These are phyloP conservation scores for Hyaloscypha finlandica DNA, from an alignment of 495 filamentous ascomycete species.

Conservation along the genomic window DNA sequence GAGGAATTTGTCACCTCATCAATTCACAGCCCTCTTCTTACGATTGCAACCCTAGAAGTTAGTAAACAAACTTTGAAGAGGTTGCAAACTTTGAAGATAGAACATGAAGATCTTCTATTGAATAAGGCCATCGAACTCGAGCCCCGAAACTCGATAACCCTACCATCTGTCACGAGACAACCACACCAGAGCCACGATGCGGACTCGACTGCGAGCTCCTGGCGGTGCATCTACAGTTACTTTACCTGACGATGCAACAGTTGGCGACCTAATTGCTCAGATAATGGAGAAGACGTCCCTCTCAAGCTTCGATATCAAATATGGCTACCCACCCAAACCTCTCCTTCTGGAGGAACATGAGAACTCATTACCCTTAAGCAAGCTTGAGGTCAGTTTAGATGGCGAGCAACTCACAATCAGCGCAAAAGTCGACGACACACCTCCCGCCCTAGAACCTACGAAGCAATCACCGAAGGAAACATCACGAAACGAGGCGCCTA, in stretches of 20 bases:
- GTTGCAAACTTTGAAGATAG: background rate
- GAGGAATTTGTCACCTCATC: background rate
- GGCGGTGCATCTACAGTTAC: conserved; percentile 62
- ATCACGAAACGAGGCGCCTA: background rate
- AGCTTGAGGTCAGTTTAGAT: conserved; percentile 68
- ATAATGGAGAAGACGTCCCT: conserved; percentile 58
- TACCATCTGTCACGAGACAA: background rate
- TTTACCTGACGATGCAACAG: conserved; percentile 63
- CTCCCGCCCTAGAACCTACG: background rate
- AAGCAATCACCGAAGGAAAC: conserved; percentile 1
- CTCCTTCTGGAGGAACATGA: conserved; percentile 56
- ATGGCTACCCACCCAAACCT: conserved; percentile 79
- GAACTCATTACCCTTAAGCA: conserved; percentile 45
- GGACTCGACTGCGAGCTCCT: conserved; percentile 64
- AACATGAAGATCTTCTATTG: background rate
- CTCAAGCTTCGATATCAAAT: conserved; percentile 72
- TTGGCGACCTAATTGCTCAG: conserved; percentile 58
- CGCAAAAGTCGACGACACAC: conserved; percentile 11
- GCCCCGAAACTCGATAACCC: background rate
- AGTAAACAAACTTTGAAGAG: background rate
- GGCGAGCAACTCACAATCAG: conserved; percentile 56
- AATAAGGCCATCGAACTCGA: background rate
- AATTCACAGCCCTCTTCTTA: background rate
- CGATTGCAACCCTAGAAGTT: background rate
- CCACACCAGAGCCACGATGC: conserved; percentile 43